A percentile compares a stretch with the other conserved stretches of the same genome.
Evolutionary conservation across 306 rosid genomes (phyloP).

Genomic region (Acacia acuminata): DNA sequence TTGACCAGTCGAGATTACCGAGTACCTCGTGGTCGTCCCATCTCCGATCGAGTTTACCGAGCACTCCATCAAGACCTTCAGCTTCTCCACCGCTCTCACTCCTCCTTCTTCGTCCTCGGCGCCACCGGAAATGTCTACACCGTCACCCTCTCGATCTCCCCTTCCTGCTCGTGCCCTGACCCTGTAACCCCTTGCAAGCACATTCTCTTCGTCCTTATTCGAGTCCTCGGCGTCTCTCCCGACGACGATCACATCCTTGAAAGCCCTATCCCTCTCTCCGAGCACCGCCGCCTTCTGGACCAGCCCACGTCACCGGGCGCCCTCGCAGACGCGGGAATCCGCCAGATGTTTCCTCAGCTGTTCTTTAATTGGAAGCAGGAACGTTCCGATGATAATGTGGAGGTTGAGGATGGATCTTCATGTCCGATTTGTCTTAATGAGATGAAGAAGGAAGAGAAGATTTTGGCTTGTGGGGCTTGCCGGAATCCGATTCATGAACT

Average conservation of each 20-base stretch:
- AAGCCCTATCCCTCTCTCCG: neutral
- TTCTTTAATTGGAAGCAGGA: neutral
- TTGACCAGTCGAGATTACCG: too few species aligned
- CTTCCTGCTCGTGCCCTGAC: conserved; percentile 8
- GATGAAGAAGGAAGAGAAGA: neutral
- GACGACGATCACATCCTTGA: neutral
- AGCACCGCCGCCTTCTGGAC: neutral
- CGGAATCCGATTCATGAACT: neutral
- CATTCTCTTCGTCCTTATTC: conserved; percentile 3
- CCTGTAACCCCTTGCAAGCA: neutral
- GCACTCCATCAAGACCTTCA: neutral
- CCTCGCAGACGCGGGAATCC: neutral
- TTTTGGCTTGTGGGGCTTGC: neutral
- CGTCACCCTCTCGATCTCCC: neutral
- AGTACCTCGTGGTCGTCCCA: neutral
- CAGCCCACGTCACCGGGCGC: neutral
- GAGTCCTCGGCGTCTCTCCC: neutral
- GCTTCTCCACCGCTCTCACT: neutral
- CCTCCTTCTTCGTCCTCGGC: conserved; percentile 8
- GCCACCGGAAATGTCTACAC: conserved; percentile 13
- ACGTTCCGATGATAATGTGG: neutral
- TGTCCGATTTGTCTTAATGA: neutral
- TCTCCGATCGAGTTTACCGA: neutral
- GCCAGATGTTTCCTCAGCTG: neutral
- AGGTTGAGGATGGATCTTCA: neutral